Percentiles rank a stretch among this genome's conserved stretches.
These are phyloP conservation scores for Chaetomidium leptoderma DNA, from an alignment of 495 filamentous ascomycete genomes.

Conservation along the genomic window DNA sequence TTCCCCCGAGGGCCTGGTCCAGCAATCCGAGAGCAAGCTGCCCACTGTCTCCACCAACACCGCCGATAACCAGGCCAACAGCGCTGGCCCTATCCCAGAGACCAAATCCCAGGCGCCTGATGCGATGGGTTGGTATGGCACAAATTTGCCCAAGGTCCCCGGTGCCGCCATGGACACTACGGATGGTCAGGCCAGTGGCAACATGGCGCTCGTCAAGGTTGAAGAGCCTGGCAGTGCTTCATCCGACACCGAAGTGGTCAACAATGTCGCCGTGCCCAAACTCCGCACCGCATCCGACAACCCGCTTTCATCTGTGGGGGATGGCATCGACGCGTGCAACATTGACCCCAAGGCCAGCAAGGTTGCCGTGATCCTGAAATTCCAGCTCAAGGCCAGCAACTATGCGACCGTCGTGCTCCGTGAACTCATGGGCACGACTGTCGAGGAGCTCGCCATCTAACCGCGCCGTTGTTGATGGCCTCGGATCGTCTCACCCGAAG, in stretches of 20 bases:
- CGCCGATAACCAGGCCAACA: not conserved
- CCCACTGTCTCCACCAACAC: not conserved
- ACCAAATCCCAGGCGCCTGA: not conserved
- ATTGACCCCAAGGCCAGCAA: conserved; percentile 43
- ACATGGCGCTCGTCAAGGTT: conserved; percentile 4
- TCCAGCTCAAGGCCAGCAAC: conserved; percentile 78
- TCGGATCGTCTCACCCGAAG: not conserved
- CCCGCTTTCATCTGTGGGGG: conserved; percentile 16
- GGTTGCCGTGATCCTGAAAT: conserved; percentile 77
- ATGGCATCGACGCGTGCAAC: conserved; percentile 13
- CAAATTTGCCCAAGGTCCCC: conserved; percentile 4
- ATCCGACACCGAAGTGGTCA: conserved; percentile 5
- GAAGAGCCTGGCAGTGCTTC: not conserved
- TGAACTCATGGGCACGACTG: conserved; percentile 57
- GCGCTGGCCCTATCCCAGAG: not conserved
- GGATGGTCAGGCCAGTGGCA: not conserved
- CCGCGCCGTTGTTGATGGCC: not conserved
- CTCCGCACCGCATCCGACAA: conserved; percentile 29
- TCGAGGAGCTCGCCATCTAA: conserved; percentile 9
- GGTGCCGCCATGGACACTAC: not conserved
- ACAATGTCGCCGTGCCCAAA: conserved; percentile 17
- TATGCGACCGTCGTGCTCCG: conserved; percentile 93
- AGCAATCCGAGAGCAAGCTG: not conserved
- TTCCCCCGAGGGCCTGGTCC: not conserved
- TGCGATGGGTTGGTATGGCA: conserved; percentile 15